Conservation (phyloP, 1,284 basidiomycete genomes). For the Agroathelia rolfsii region DNA sequence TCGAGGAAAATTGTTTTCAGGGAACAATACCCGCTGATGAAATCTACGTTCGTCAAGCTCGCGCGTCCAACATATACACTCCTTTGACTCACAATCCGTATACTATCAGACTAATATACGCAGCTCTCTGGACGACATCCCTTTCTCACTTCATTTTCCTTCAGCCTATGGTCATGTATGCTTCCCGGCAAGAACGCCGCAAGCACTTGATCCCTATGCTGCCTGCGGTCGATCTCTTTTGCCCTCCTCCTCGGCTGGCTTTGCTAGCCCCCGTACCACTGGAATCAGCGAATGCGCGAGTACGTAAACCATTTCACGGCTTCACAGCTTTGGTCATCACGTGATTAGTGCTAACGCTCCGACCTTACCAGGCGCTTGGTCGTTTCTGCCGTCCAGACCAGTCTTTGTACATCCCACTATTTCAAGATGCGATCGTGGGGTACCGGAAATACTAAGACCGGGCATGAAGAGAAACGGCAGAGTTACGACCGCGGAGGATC, state of each 20-base stretch:
- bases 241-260: conserved; percentile 46
- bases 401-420: conserved; percentile 65
- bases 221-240: conserved; percentile 65
- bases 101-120: conserved; percentile 6
- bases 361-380: too few species aligned
- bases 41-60: conserved; percentile 39
- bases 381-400: conserved; percentile 83
- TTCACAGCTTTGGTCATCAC: too few species aligned
- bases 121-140: too few species aligned
- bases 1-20: conserved; percentile 58
- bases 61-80: conserved; percentile 83
- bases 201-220: conserved; percentile 80
- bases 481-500: too few species aligned
- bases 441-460: conserved; percentile 68
- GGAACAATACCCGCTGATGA: conserved; percentile 61
- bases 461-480: conserved; percentile 76
- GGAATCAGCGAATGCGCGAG: too few species aligned
- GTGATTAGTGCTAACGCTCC: too few species aligned
- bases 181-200: conserved; percentile 81
- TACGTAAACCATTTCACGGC: too few species aligned
- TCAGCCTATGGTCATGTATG: conserved; percentile 86
- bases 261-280: conserved; percentile 17
- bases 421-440: conserved; percentile 70
- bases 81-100: conserved; percentile 75
- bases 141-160: conserved; percentile 1